A percentile compares a stretch with the other conserved stretches of the same genome.
Evolutionary conservation across 2,329 filamentous ascomycete genomes (phyloP).

Genomic region (Bimuria novae-zelandiae): DNA sequence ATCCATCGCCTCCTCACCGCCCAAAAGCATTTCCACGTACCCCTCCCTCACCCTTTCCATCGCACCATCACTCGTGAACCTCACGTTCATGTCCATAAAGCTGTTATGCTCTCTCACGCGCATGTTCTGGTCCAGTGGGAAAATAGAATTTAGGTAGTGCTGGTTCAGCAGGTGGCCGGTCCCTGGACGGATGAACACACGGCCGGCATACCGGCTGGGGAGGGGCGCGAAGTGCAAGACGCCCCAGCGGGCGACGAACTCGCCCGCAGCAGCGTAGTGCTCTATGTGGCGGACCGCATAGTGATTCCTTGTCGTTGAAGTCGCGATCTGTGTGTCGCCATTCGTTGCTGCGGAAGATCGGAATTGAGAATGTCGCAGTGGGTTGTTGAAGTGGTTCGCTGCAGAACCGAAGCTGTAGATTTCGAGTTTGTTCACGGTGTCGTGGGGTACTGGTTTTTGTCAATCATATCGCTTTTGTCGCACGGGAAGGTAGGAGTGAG

Average conservation of each 20-base stretch:
- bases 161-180: conserved; percentile 54
- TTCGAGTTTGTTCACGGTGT: conserved; percentile 51
- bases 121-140: conserved; percentile 56
- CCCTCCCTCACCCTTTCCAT: background rate
- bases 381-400: conserved; percentile 83
- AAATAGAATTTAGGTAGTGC: conserved; percentile 66
- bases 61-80: background rate
- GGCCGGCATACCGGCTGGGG: conserved; percentile 55
- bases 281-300: conserved; percentile 71
- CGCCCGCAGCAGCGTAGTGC: conserved; percentile 75
- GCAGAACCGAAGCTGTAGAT: conserved; percentile 78
- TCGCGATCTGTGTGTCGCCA: background rate
- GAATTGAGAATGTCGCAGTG: conserved; percentile 52
- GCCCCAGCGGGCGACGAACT: conserved; percentile 77
- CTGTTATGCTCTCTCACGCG: conserved; percentile 58
- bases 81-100: conserved; percentile 63
- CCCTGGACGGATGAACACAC: conserved; percentile 51
- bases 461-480: background rate
- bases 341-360: conserved; percentile 17
- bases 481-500: conserved; percentile 57
- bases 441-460: conserved; percentile 49
- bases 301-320: background rate
- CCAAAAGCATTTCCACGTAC: background rate
- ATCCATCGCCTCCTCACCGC: background rate
- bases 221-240: conserved; percentile 69